These are phyloP conservation scores for Daldinia caldariorum DNA, from an alignment of 495 filamentous ascomycete species.

Conservation along the genomic window DNA sequence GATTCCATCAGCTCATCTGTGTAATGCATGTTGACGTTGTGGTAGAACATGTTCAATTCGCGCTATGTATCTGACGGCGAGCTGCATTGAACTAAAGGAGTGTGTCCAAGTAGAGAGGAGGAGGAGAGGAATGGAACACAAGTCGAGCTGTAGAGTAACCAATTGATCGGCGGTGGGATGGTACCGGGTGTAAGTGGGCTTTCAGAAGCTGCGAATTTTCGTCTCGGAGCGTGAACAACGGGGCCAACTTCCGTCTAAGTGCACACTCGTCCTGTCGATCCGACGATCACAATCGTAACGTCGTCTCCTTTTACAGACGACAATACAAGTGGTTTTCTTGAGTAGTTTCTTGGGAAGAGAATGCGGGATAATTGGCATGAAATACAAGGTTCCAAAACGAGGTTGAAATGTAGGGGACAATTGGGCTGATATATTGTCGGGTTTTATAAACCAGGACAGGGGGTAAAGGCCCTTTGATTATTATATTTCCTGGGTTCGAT, in stretches of 20 bases:
- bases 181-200: conserved; percentile 37
- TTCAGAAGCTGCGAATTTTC: conserved; percentile 18
- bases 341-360: conserved; percentile 6
- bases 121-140: background rate
- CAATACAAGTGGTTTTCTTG: conserved; percentile 1
- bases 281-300: conserved; percentile 45
- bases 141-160: conserved; percentile 6
- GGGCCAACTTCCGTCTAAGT: conserved; percentile 27
- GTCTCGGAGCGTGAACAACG: conserved; percentile 27
- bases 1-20: conserved; percentile 30
- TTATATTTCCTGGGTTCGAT: conserved; percentile 38
- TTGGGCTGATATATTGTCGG: conserved; percentile 18
- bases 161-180: conserved; percentile 27
- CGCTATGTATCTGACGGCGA: conserved; percentile 35
- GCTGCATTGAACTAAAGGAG: conserved; percentile 35
- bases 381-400: conserved; percentile 27
- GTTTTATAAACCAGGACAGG: conserved; percentile 29
- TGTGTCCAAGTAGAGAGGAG: conserved; percentile 4
- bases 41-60: conserved; percentile 20
- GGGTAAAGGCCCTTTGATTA: conserved; percentile 25
- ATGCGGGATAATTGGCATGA: conserved; percentile 27
- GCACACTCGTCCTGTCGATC: conserved; percentile 42
- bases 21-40: conserved; percentile 35
- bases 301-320: conserved; percentile 28
- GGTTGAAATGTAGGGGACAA: conserved; percentile 17